Evolutionary conservation across 1,284 basidiomycete genomes (phyloP), one percentile per base, ranked within the genome.

Genomic region (Heterobasidion occidentale): DNA sequence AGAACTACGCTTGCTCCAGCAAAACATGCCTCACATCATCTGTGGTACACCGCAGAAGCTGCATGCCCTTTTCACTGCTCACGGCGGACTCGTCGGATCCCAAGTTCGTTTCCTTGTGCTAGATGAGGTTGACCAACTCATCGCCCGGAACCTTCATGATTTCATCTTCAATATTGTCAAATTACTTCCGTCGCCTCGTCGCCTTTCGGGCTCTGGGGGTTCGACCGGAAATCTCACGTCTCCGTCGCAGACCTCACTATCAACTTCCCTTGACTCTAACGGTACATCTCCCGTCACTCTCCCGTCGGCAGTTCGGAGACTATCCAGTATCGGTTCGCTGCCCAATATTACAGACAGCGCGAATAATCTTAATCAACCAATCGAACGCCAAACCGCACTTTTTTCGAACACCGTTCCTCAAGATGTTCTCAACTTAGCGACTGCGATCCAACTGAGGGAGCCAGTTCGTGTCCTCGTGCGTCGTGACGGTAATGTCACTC

Each of bases 11-110:
- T 74, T 87, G 36, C 79, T 98, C 60, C 90, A 94, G 61, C 90
- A 95, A 72, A 93, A 89, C 62, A 87, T 90, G 71, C 92, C 95
- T 7, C 95, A 98, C 67, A 86, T 99, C 60, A 86, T 99, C 56
- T 94, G 96, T 64, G 96, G 96, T 34, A 99, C 96, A 1, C 96
- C 96, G 1, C 94, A 97, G 66, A 96, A 97, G 71, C 77, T 99
- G 50, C 88, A 95, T 68, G 92, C 95, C 54, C 79, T 98, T 33
- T 94, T 98, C 68, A 92, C 89, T n/a, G 75, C 84, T 9, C 79
- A 88, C 17, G 83, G 86, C 33, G 87, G 86, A 9, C 75, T 97
- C 44, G 68, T 77, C 17, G 92, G 92, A 9, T 79, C 83, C 15
- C 93, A 95, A 67, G 92, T 96, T 53, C 81, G 92, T 36, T 89